These are phyloP conservation scores for Venturia nashicola DNA, from an alignment of 2,329 filamentous ascomycete genomes.

Conservation along the genomic window DNA sequence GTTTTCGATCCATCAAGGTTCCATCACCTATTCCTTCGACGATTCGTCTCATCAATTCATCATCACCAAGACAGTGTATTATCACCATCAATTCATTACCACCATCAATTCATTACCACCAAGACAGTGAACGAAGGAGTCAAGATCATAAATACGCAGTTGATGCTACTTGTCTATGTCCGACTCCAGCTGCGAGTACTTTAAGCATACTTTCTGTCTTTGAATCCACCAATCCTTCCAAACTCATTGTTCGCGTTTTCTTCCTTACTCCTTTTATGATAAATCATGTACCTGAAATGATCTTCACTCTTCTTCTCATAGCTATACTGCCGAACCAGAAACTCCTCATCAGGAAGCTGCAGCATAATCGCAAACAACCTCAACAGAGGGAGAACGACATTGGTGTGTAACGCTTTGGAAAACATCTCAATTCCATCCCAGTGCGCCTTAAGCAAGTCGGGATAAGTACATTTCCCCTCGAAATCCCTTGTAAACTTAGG, in stretches of 20 bases:
- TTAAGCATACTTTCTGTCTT: no score
- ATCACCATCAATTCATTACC: no score
- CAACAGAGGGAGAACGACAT: constrained; percentile 12
- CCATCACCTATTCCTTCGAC: no score
- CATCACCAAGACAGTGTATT: no score
- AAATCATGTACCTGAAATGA: constrained; percentile 16
- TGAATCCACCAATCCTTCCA: background rate
- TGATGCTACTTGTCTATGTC: no score
- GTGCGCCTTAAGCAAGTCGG: constrained; percentile 1
- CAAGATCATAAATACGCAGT: no score
- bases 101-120: no score
- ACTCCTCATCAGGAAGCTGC: constrained; percentile 14
- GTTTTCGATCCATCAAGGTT: background rate
- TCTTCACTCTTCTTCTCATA: constrained; percentile 14
- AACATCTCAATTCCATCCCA: constrained; percentile 9
- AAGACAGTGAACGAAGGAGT: no score
- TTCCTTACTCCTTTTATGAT: constrained; percentile 13
- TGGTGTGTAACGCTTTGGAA: constrained; percentile 12
- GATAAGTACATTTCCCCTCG: constrained; percentile 8
- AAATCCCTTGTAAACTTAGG: constrained; percentile 14
- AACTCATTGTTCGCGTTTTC: constrained; percentile 5
- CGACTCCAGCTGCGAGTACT: no score
- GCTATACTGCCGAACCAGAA: constrained; percentile 13
- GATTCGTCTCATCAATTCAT: no score
- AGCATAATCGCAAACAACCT: constrained; percentile 13